Percentiles rank a stretch among this genome's conserved stretches.
Conservation (phyloP, 2,329 filamentous ascomycete genomes). For the Fusarium sp. region DNA sequence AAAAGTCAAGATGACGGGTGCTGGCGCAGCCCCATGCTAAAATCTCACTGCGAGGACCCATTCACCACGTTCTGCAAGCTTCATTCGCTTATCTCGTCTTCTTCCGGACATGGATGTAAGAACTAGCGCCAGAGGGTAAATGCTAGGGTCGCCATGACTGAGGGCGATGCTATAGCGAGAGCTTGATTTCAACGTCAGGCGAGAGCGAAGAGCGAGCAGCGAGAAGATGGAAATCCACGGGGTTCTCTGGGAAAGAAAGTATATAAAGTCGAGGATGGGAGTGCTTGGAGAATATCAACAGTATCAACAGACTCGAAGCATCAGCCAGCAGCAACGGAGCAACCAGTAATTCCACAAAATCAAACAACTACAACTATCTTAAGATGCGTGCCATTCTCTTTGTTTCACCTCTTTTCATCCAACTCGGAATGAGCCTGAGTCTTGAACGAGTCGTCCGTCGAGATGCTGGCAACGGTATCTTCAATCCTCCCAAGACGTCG, state of each 20-base stretch:
- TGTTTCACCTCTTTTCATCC: not conserved
- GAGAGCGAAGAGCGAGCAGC: not conserved
- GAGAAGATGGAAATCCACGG: not conserved
- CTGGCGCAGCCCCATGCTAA: not conserved
- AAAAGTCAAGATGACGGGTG: not conserved
- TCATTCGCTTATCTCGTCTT: not conserved
- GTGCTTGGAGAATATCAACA: not conserved
- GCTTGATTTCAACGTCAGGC: not conserved
- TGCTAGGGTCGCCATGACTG: not conserved
- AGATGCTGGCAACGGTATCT: not conserved
- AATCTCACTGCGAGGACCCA: not conserved
- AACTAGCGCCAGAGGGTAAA: not conserved
- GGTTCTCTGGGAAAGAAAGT: not conserved
- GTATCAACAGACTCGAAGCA: not conserved
- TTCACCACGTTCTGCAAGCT: not conserved
- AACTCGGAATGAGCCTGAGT: not conserved
- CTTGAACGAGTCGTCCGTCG: not conserved
- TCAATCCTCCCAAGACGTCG: not conserved
- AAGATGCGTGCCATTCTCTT: not conserved
- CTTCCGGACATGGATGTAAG: not conserved
- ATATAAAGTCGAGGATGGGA: not conserved
- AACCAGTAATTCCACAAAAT: not conserved
- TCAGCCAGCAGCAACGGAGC: not conserved
- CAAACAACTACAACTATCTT: not conserved
- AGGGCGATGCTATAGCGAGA: not conserved